Base-by-base conservation (phyloP, 805 yeast species). In the Candida ficus region DNA sequence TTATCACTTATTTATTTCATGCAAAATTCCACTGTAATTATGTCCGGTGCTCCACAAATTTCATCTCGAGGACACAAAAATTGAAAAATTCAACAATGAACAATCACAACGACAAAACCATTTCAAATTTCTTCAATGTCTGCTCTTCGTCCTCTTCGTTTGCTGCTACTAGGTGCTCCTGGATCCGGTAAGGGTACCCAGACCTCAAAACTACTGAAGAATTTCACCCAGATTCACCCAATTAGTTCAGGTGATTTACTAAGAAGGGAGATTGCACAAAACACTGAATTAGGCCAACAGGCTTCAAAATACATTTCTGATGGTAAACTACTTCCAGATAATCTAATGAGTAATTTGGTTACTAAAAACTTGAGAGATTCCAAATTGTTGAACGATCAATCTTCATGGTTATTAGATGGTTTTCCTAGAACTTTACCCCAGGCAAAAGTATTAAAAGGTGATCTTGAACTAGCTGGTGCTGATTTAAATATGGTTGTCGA, bases 161-260 rank as follows among this genome's bases (percentile, higher is more conserved):
- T 88, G 29, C 68, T 90, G 21, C 67, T 90, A 8, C 64, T 91
- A 20, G 97, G 97, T 4, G 95, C 97, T 0, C 98, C 98, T 1
- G 98, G 98, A 0, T 74, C 96, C 1, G 98, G 98, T 1, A 90
- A 90, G 58, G 97, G 97, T 2, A 90, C 98, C 0, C 85, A 83
- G 49, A 83, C 96, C 0, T 63, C 83, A 3, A 70, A 80, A 44
- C 66, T 90, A 5, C 58, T 82, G 43, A 71, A 74, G 38, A 61
- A 65, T 30, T 71, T 80, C 43, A 73, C 83, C 2, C 52, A 57
- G 5, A 60, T 90, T 18, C 58, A 69, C 12, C 66, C 91, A 1
- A 62, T 91, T 8, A 80, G 95, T 1, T 82, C 95, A 0, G 98
- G 98, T 2, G 96, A 90, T 61, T 63, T 88, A 5, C 64, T 90